These are phyloP conservation scores for Puya raimondii DNA, from an alignment of 176 grass and related monocot species.

Conservation along the genomic window DNA sequence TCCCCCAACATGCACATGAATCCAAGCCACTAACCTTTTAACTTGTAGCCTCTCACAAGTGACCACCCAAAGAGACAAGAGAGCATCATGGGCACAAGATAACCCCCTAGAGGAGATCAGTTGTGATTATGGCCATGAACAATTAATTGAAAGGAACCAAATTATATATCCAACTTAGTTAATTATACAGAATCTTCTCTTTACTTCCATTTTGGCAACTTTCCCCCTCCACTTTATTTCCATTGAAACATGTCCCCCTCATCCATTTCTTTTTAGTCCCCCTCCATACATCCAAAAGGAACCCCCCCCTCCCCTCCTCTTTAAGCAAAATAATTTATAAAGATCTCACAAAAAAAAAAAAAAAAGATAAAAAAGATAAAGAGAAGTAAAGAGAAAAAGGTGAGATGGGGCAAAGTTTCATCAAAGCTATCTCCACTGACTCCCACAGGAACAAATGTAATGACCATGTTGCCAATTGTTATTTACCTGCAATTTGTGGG, in stretches of 20 bases:
- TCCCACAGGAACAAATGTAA: constrained; percentile 18
- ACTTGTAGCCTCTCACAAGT: not conserved
- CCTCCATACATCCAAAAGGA: constrained; percentile 21
- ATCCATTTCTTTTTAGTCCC: not conserved
- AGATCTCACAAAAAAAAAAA: constrained; percentile 39
- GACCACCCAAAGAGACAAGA: constrained; percentile 10
- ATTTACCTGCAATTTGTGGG: constrained; percentile 54
- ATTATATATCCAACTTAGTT: constrained; percentile 17
- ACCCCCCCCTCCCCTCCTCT: constrained; percentile 6
- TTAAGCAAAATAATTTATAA: constrained; percentile 38
- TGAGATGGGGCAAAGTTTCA: constrained; percentile 31
- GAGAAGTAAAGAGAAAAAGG: not conserved
- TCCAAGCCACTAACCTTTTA: constrained; percentile 5
- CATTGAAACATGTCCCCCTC: not conserved
- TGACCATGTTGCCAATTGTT: constrained; percentile 24
- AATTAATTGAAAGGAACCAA: constrained; percentile 17
- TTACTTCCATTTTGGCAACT: constrained; percentile 15
- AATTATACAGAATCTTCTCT: constrained; percentile 41
- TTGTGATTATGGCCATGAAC: constrained; percentile 12
- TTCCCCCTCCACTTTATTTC: constrained; percentile 15
- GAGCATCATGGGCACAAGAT: not conserved
- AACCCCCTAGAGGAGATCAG: constrained; percentile 9
- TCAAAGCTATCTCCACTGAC: constrained; percentile 42
- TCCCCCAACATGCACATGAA: constrained; percentile 20
- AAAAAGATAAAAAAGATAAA: constrained; percentile 13